A percentile compares a stretch with the other conserved stretches of the same genome.
phyloP scores from a whole-genome alignment of 495 filamentous ascomycete genomes.

The Aspergillus kassunensis region DNA sequence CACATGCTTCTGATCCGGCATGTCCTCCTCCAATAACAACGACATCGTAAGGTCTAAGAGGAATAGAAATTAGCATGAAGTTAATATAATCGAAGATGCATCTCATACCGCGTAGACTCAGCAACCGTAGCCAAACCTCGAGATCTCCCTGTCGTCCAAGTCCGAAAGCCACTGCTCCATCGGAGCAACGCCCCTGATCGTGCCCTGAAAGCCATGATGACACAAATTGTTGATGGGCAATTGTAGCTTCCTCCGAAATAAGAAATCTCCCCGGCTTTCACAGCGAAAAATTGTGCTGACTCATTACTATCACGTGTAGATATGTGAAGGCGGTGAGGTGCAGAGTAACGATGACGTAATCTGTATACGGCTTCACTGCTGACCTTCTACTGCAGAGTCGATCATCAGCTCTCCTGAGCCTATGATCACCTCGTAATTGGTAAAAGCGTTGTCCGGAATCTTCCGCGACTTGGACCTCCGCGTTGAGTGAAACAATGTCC shows the following conservation, averaged over 20 bases:
- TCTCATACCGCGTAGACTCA: constrained; percentile 38
- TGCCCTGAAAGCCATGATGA: constrained; percentile 36
- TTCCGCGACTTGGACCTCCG: background rate
- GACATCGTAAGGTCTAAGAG: constrained; percentile 74
- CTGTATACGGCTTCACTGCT: background rate
- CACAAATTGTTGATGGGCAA: background rate
- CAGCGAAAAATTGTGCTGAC: background rate
- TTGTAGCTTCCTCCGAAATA: background rate
- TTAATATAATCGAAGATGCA: background rate
- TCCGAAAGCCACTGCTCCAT: constrained; percentile 28
- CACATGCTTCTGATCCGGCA: constrained; percentile 89
- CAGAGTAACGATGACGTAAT: background rate
- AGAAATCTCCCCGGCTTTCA: background rate
- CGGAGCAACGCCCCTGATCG: constrained; percentile 28
- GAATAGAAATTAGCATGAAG: background rate
- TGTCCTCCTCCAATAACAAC: constrained; percentile 94
- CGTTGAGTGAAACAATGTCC: background rate
- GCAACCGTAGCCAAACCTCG: constrained; percentile 48
- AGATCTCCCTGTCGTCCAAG: constrained; percentile 15
- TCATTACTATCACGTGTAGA: background rate
- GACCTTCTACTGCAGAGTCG: background rate
- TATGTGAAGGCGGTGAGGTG: background rate
- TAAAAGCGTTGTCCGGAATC: background rate
- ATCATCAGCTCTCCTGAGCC: background rate
- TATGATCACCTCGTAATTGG: too few species aligned